Percentiles rank a stretch among this genome's conserved stretches.
phyloP scores from a whole-genome alignment of 2,329 filamentous ascomycete species.

The Scedosporium minutisporum region DNA sequence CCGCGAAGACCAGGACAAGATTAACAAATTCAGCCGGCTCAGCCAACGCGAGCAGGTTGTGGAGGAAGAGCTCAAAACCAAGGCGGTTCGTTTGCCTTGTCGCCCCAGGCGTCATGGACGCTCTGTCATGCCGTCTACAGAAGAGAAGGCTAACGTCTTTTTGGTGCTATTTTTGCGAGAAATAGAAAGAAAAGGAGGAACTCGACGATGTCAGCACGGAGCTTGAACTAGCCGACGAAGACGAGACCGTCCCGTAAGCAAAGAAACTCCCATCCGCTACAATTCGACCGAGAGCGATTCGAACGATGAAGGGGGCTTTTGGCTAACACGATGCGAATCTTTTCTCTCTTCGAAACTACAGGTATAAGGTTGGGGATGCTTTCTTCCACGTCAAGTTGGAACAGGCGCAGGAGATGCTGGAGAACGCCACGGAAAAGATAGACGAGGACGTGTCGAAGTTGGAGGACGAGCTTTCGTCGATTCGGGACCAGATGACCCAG shows the following conservation, averaged over 20 bases:
- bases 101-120: no score
- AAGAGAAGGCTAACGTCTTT: not conserved
- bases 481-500: constrained; percentile 79
- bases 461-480: constrained; percentile 64
- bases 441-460: constrained; percentile 66
- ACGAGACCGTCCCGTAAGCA: constrained; percentile 79
- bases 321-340: constrained; percentile 9
- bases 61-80: constrained; percentile 70
- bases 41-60: constrained; percentile 75
- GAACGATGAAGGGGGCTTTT: not conserved
- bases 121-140: not conserved
- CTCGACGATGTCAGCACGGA: constrained; percentile 86
- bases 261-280: not conserved
- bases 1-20: constrained; percentile 95
- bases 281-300: not conserved
- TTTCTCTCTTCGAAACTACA: constrained; percentile 25
- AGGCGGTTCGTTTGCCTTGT: constrained; percentile 52
- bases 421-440: constrained; percentile 59
- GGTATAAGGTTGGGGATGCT: constrained; percentile 93
- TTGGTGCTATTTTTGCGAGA: not conserved
- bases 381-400: constrained; percentile 80
- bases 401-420: constrained; percentile 80
- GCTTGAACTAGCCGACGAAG: constrained; percentile 89
- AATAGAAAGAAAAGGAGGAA: constrained; percentile 90
- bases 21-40: constrained; percentile 92